Evolutionary conservation across 306 rosid genomes (phyloP).

Genomic region (Phaseolus lunatus): DNA sequence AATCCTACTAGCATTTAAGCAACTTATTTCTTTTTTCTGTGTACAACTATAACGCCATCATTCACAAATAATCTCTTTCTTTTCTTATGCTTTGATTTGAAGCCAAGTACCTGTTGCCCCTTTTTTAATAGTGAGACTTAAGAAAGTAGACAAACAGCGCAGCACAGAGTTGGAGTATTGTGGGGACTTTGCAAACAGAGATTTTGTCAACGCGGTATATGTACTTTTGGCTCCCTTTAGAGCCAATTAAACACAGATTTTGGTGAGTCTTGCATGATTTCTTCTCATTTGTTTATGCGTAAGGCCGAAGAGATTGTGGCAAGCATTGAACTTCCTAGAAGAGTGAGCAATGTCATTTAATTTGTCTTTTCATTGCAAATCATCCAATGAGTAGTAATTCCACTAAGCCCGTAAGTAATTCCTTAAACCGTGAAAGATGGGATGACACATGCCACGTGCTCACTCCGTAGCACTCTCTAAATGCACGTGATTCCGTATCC

Average conservation of each 20-base stretch:
- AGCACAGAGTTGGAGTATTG: conserved; percentile 12
- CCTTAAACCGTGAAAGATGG: conserved; percentile 10
- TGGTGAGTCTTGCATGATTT: neutral
- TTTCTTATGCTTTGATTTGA: conserved; percentile 13
- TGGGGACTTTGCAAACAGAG: neutral
- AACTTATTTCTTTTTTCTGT: neutral
- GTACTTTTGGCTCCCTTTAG: neutral
- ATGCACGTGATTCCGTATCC: neutral
- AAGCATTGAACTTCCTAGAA: neutral
- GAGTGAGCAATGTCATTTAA: neutral
- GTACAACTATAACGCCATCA: neutral
- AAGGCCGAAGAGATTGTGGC: conserved; percentile 1
- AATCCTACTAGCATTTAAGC: neutral
- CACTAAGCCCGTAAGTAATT: neutral
- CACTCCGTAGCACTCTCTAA: conserved; percentile 15
- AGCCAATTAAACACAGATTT: conserved; percentile 11
- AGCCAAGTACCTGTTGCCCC: neutral
- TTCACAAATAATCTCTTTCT: conserved; percentile 8
- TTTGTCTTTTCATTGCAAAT: neutral
- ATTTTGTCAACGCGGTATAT: neutral
- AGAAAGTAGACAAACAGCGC: neutral
- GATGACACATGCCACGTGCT: conserved; percentile 28
- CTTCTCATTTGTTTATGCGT: conserved; percentile 1
- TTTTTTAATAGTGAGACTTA: neutral
- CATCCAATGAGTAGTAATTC: neutral